A percentile compares a stretch with the other conserved stretches of the same genome.
phyloP scores from a whole-genome alignment of 2,329 filamentous ascomycete species.

The Epichloe amarillans region DNA sequence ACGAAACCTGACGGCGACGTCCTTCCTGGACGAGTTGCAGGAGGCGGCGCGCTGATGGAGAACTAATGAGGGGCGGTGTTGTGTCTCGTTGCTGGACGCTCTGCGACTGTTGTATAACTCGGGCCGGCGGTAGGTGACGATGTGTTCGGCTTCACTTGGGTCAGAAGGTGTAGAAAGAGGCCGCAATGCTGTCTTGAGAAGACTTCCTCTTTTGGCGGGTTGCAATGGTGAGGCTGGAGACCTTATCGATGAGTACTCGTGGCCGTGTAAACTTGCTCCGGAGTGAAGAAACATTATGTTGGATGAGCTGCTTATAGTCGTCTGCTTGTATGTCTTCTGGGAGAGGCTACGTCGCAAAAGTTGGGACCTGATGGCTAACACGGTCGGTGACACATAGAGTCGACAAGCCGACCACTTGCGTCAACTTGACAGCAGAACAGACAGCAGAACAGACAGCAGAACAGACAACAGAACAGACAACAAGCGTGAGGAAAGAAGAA shows the following conservation, averaged over 20 bases:
- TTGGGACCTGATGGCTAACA: not conserved
- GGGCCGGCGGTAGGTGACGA: not conserved
- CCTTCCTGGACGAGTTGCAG: slow-evolving; percentile 24
- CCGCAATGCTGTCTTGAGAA: slow-evolving; percentile 29
- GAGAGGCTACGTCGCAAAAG: not conserved
- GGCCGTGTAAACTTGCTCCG: slow-evolving; percentile 45
- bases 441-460: too few species aligned
- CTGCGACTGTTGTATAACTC: not conserved
- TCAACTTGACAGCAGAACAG: too few species aligned
- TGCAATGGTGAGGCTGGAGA: slow-evolving; percentile 16
- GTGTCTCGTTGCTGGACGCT: slow-evolving; percentile 2
- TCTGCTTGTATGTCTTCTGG: not conserved
- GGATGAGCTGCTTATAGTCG: not conserved
- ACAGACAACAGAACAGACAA: too few species aligned
- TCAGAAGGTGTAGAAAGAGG: slow-evolving; percentile 17
- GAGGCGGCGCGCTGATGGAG: slow-evolving; percentile 21
- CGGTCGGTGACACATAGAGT: too few species aligned
- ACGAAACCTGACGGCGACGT: slow-evolving; percentile 34
- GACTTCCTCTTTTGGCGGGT: slow-evolving; percentile 23
- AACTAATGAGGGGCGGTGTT: slow-evolving; percentile 1
- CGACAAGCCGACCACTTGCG: too few species aligned
- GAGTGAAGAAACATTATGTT: slow-evolving; percentile 43
- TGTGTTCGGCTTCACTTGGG: slow-evolving; percentile 9
- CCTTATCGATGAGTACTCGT: slow-evolving; percentile 38
- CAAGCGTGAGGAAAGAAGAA: too few species aligned